Evolutionary conservation across 2,329 filamentous ascomycete species (phyloP), one percentile per base, ranked within the genome.

Genomic region (Exutisphaerella laricina): DNA sequence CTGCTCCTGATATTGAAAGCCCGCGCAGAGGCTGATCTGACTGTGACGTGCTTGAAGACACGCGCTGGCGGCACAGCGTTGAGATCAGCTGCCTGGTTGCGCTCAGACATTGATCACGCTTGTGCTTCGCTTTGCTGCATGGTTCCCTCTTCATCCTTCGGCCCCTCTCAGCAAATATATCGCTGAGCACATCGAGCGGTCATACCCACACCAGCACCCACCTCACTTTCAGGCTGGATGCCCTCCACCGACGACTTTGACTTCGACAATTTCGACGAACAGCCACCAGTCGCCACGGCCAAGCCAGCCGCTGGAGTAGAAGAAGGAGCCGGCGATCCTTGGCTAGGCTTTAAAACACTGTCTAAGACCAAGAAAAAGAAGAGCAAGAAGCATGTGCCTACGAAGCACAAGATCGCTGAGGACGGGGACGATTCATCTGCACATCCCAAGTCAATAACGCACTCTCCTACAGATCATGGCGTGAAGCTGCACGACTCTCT

Each of bases 301-400:
- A 28, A 42, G 32, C 30, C 43, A 30, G 39, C 46, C 26, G 26
- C 48, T 29, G 16, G 45, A 39, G 14, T 40, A 21, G 14, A 34
- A 14, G 35, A 38, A 14, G 33, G 45, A 32, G 18, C 41, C 39
- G 25, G 44, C 32, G 49, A 46, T 37, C 37, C 44, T 30, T 46
- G 52, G 48, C 40, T 39, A 43, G 30, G 42, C 21, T 45, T 41
- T 51, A 35, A 42, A 23, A 30, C 41, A 20, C 39, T 44, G 13
- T 36, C 41, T n/a, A 44, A 44, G 36, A 53, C 48, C 45, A 56
- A 53, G 41, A 60, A 59, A 49, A 56, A 54, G 45, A 59, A 59
- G 47, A 45, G 41, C 22, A 55, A 53, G 49, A 56, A 54, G 39
- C 42, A 54, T 23, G 41, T 25, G 21, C 41, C 30, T 30, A 45